Conservation (phyloP, 192 early-diverging fungal genomes). For the Backusella sp. region DNA sequence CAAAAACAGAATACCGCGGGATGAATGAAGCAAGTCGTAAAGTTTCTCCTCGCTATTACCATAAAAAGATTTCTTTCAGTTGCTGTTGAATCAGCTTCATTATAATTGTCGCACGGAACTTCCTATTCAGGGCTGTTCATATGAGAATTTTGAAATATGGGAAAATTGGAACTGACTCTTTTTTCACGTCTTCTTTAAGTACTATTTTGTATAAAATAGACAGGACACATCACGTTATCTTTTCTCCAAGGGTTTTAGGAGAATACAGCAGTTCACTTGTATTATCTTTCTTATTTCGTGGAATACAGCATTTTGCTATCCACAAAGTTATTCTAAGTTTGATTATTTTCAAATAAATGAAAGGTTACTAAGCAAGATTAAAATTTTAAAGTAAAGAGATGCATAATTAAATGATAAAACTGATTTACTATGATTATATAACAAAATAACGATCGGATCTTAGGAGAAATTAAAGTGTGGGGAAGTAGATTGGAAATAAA, state of each 20-base stretch:
- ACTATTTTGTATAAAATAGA: slow-evolving; percentile 4
- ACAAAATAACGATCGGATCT: neutral
- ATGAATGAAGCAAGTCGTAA: neutral
- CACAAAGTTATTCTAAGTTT: neutral
- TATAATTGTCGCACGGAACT: neutral
- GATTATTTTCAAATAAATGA: neutral
- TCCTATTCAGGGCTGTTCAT: slow-evolving; percentile 4
- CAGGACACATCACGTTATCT: neutral
- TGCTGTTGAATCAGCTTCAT: neutral
- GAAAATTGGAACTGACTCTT: slow-evolving; percentile 4
- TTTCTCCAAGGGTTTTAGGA: slow-evolving; percentile 3
- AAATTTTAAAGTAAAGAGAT: neutral
- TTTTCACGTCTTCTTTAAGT: slow-evolving; percentile 2
- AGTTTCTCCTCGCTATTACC: neutral
- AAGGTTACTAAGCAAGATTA: neutral
- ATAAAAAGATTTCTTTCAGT: neutral
- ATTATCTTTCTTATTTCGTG: neutral
- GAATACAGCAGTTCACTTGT: neutral
- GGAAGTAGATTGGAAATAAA: neutral
- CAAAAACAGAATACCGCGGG: neutral
- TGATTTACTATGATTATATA: neutral
- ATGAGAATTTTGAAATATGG: slow-evolving; percentile 3
- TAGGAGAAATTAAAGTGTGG: slow-evolving; percentile 7
- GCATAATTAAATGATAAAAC: neutral
- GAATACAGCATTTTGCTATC: neutral